Percentiles rank a stretch among this genome's conserved stretches.
phyloP scores from a whole-genome alignment of 768 basidiomycete species.

The Pulveroboletus ravenelii region DNA sequence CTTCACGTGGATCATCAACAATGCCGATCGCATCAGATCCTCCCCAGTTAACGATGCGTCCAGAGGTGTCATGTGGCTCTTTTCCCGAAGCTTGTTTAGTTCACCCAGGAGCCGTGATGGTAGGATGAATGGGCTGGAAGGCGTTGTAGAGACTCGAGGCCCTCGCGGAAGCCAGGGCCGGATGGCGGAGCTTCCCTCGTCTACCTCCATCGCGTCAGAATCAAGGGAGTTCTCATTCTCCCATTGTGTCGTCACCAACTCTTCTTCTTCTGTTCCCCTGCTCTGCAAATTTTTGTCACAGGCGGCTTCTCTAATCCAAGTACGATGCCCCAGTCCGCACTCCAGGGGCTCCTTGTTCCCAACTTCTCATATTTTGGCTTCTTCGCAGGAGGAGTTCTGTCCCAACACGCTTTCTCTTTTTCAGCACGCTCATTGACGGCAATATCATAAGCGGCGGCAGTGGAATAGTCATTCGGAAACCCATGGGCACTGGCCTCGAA shows the following conservation, averaged over 20 bases:
- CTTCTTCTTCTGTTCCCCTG: slow-evolving; percentile 25
- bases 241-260: slow-evolving; percentile 56
- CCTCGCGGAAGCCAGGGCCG: slow-evolving; percentile 73
- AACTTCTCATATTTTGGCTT: slow-evolving; percentile 65
- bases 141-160: slow-evolving; percentile 40
- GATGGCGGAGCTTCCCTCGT: slow-evolving; percentile 3
- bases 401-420: slow-evolving; percentile 62
- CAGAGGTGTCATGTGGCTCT: slow-evolving; percentile 45
- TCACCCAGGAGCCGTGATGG: slow-evolving; percentile 44
- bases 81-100: slow-evolving; percentile 56
- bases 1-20: slow-evolving; percentile 62
- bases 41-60: slow-evolving; percentile 32
- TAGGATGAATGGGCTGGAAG: slow-evolving; percentile 42
- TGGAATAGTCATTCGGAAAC: slow-evolving; percentile 82
- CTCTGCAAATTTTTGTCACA: slow-evolving; percentile 2
- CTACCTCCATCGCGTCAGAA: slow-evolving; percentile 10
- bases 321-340: slow-evolving; percentile 66
- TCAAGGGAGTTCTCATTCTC: slow-evolving; percentile 26
- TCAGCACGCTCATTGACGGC: slow-evolving; percentile 46
- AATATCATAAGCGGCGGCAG: slow-evolving; percentile 48
- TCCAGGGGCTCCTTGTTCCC: slow-evolving; percentile 68
- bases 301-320: slow-evolving; percentile 43
- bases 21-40: slow-evolving; percentile 51
- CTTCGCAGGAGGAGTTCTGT: slow-evolving; percentile 83
- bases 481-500: slow-evolving; percentile 73